These are phyloP conservation scores for Vigna unguiculata DNA, from an alignment of 306 rosid species.

Conservation along the genomic window DNA sequence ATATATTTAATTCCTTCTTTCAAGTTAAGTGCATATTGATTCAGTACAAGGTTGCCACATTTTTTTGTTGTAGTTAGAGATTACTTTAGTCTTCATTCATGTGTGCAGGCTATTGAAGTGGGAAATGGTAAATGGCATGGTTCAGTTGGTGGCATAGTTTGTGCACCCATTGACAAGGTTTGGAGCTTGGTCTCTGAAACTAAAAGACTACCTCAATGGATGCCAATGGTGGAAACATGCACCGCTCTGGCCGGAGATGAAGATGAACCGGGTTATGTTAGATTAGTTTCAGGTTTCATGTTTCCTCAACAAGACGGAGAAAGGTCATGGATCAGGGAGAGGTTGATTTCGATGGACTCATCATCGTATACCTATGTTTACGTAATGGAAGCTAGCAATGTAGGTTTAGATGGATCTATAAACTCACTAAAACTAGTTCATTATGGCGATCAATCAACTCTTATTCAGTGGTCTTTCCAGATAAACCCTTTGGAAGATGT, in stretches of 20 bases:
- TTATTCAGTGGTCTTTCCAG: slow-evolving; percentile 77
- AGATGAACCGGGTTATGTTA: slow-evolving; percentile 63
- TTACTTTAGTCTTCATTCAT: slow-evolving; percentile 5
- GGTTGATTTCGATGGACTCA: slow-evolving; percentile 64
- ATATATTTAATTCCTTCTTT: background rate
- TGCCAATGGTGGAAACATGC: slow-evolving; percentile 85
- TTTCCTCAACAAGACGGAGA: slow-evolving; percentile 84
- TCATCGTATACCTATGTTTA: slow-evolving; percentile 61
- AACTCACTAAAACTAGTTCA: slow-evolving; percentile 69
- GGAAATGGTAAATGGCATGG: slow-evolving; percentile 73
- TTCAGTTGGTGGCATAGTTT: slow-evolving; percentile 64
- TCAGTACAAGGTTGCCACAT: background rate
- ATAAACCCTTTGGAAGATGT: slow-evolving; percentile 61
- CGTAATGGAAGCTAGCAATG: slow-evolving; percentile 81
- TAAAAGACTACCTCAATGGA: slow-evolving; percentile 72
- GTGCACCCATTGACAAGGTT: slow-evolving; percentile 67
- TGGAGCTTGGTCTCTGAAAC: slow-evolving; percentile 71
- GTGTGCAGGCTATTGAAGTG: slow-evolving; percentile 46
- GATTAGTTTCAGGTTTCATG: slow-evolving; percentile 80
- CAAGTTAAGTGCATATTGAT: background rate
- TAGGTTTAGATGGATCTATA: slow-evolving; percentile 75
- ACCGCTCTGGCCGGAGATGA: slow-evolving; percentile 65
- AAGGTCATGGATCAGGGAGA: slow-evolving; percentile 91
- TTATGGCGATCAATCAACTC: slow-evolving; percentile 68
- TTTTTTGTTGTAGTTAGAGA: background rate